A percentile compares a stretch with the other conserved stretches of the same genome.
These are phyloP conservation scores for Maudiozyma bulderi DNA, from an alignment of 805 yeast genomes.

Conservation along the genomic window DNA sequence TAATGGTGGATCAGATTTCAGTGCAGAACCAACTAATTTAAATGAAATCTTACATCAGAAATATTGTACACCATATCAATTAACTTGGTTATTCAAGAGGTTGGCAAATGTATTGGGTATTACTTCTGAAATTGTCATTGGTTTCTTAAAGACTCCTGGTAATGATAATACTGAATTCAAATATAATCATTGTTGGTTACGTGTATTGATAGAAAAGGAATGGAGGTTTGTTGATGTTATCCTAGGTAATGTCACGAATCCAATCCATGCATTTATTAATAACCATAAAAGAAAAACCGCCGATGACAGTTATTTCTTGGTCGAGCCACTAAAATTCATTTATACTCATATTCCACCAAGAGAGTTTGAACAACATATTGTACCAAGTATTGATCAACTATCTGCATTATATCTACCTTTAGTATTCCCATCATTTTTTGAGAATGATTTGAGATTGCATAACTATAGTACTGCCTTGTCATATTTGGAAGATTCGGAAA, in stretches of 20 bases:
- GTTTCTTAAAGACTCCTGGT: constrained; percentile 75
- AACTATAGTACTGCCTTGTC: constrained; percentile 73
- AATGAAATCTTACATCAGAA: constrained; percentile 35
- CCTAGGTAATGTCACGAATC: constrained; percentile 50
- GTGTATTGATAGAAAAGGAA: constrained; percentile 63
- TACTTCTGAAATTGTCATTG: constrained; percentile 67
- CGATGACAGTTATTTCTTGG: constrained; percentile 59
- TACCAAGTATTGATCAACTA: constrained; percentile 73
- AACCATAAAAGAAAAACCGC: constrained; percentile 24
- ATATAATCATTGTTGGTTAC: constrained; percentile 85
- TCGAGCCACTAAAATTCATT: constrained; percentile 64
- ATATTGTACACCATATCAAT: constrained; percentile 58
- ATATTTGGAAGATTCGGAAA: constrained; percentile 62
- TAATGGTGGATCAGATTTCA: constrained; percentile 30
- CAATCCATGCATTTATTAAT: constrained; percentile 35
- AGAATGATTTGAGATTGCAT: constrained; percentile 45
- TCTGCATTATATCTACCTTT: constrained; percentile 77
- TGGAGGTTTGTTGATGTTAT: constrained; percentile 74
- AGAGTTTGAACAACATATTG: constrained; percentile 72
- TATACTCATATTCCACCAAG: constrained; percentile 82
- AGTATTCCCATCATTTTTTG: constrained; percentile 72
- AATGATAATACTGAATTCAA: constrained; percentile 37
- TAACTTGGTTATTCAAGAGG: constrained; percentile 66
- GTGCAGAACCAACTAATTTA: constrained; percentile 32
- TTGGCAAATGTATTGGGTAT: constrained; percentile 64